Evolutionary conservation across 148 eudicot genomes (phyloP).

Genomic region (Cornus suecica): DNA sequence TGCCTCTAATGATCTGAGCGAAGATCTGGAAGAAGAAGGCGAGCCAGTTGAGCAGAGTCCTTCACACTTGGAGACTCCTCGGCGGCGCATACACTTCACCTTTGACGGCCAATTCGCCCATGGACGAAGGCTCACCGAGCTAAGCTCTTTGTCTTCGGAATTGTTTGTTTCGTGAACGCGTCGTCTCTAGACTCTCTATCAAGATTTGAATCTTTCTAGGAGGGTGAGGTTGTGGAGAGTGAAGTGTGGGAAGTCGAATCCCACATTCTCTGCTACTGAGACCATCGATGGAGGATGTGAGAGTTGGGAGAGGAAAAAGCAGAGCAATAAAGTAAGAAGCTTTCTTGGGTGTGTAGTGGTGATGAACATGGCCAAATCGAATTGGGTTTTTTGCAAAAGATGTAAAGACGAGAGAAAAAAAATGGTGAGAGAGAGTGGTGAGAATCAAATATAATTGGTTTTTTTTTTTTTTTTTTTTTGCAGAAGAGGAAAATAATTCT

Average conservation of each 20-base stretch:
- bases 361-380: not conserved
- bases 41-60: conserved; percentile 78
- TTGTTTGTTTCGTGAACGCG: too few species aligned
- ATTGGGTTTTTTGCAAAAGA: not conserved
- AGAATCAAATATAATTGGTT: too few species aligned
- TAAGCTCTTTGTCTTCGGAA: too few species aligned
- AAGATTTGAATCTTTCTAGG: too few species aligned
- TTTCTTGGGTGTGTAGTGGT: conserved; percentile 32
- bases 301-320: conserved; percentile 22
- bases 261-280: conserved; percentile 18
- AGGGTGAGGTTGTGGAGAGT: conserved; percentile 63
- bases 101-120: conserved; percentile 58
- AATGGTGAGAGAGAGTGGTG: too few species aligned
- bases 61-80: conserved; percentile 71
- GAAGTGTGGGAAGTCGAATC: conserved; percentile 49
- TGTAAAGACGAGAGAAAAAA: too few species aligned
- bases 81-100: conserved; percentile 70
- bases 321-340: conserved; percentile 28
- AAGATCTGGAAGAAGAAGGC: conserved; percentile 92
- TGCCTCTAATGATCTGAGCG: conserved; percentile 72
- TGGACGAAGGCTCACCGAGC: not conserved
- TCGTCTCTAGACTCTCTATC: too few species aligned
- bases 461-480: too few species aligned
- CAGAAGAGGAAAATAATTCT: too few species aligned
- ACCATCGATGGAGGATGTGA: conserved; percentile 5